Evolutionary conservation across 2,329 filamentous ascomycete species (phyloP), one percentile per base, ranked within the genome.

Genomic region (Pseudogymnoascus sp.): DNA sequence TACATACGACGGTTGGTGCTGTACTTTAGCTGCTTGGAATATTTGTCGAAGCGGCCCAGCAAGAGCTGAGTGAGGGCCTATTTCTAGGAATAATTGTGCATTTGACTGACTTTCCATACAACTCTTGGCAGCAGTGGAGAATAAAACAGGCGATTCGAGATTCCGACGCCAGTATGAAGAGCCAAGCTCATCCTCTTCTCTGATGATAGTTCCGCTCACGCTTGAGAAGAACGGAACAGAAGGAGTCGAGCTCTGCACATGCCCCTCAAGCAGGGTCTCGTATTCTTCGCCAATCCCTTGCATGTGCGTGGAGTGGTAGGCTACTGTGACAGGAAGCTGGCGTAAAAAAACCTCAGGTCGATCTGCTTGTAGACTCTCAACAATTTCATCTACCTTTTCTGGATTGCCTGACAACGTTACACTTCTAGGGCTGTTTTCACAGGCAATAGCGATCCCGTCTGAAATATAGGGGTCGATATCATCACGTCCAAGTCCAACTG

Each of bases 291-390:
- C 60, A 29, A 62, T 42, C 1, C 3, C 16, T 8, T 42, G 7
- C 60, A 59, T 60, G 10, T 40, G 44, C n/a, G 21, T 31, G 71
- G 76, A 78, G 67, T 80, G 78, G 64, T 79, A 80, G 0, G 78
- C 78, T 2, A 71, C 74, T 61, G 77, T 75, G 16, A 78, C 76
- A 4, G 71, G 72, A 6, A 78, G 71, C 16, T 72, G 71, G 6
- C 77, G 68, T 3, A 71, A 69, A 64, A 77, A 76, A 3, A 76
- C 62, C 3, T 59, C 61, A 11, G 70, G 62, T 3, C 10, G 19
- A 6, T 66, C 63, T 64, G 64, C 26, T 47, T 42, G 31, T 70
- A 62, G 35, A 2, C 60, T 16, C 31, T 67, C 62, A 2, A 64
- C 33, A 11, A 71, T 61, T 6, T 66, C 68, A 13, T 69, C 64